Base-by-base conservation (phyloP, 2,329 filamentous ascomycete genomes). In the Aspergillus sp. region DNA sequence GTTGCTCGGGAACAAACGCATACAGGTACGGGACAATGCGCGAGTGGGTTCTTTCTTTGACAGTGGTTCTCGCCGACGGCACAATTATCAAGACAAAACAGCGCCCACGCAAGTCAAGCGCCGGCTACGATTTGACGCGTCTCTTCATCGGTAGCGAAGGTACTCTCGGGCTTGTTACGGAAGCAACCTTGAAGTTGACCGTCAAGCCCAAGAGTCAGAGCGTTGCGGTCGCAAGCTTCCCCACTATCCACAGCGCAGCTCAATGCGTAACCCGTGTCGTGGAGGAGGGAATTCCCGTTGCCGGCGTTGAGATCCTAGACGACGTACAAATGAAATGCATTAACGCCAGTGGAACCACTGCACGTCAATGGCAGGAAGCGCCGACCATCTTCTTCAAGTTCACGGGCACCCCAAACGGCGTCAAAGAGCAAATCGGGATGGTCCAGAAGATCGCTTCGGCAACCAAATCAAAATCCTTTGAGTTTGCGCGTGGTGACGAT, bases 11-110 rank as follows among this genome's bases (percentile, higher is more conserved):
- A 62, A 97, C 93, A 15, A 97, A 97, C 75, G 89, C 93, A 17
- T 96, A 96, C 80, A 85, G 93, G 61, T 97, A 96, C 76, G 93
- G 93, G 64, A 97, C 93, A 2, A 97, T 97, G 92, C 89, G 91
- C 65, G 93, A 97, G 74, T 97, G 93, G 93, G 93, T 97, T 13
- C 80, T 96, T 23, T 90, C 87, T 57, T 79, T 97, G 67, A 97
- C 93, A 0, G 91, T 96, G 4, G 93, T 97, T 11, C 84, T 97
- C 70, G 93, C 93, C 19, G 93, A 97, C 76, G 93, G 93, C 54
- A 96, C 93, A 1, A 79, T 97, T 55, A 89, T 97, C 79, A 94
- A 93, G 82, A 97, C 93, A 11, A 85, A 91, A 65, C 92, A 96
- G 77, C 86, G 93, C 53, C 92, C 93, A 11, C 86, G 93, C 68